Evolutionary conservation across 208 protist genomes (phyloP).

Genomic region (Acanthamoeba royreba): DNA sequence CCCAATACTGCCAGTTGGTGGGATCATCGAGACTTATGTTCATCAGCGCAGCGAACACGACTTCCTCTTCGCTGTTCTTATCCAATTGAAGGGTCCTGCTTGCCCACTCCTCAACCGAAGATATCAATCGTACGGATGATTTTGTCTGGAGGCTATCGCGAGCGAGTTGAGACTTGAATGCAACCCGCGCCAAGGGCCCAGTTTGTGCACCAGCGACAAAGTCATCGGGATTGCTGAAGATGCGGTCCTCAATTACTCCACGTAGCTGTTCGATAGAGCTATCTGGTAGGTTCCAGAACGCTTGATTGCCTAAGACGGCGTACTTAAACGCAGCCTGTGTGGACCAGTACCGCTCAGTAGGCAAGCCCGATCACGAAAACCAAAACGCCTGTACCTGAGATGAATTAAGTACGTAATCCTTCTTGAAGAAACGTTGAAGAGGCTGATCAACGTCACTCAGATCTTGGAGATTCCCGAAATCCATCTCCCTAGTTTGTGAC

Average conservation of each 20-base stretch:
- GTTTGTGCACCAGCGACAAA: not conserved
- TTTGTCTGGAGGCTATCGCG: not conserved
- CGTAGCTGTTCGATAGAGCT: not conserved
- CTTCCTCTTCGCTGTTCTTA: not conserved
- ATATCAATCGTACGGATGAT: not conserved
- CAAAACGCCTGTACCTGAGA: too few species aligned
- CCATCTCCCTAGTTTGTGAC: too few species aligned
- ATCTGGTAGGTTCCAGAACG: not conserved
- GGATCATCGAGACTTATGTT: conserved; percentile 47
- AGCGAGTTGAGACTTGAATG: not conserved
- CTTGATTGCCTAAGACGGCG: not conserved
- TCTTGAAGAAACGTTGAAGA: too few species aligned
- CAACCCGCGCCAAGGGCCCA: not conserved
- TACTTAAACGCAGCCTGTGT: too few species aligned
- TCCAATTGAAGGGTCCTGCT: not conserved
- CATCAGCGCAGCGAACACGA: conserved; percentile 20
- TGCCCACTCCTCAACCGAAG: not conserved
- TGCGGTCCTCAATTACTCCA: not conserved
- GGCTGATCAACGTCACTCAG: too few species aligned
- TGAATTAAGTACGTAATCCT: too few species aligned
- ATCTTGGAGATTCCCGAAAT: too few species aligned
- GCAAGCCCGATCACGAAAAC: too few species aligned
- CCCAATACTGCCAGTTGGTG: conserved; percentile 40
- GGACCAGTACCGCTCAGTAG: too few species aligned
- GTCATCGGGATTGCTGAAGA: not conserved